phyloP scores from a whole-genome alignment of 106 monocot genomes.

The Allium sativum region DNA sequence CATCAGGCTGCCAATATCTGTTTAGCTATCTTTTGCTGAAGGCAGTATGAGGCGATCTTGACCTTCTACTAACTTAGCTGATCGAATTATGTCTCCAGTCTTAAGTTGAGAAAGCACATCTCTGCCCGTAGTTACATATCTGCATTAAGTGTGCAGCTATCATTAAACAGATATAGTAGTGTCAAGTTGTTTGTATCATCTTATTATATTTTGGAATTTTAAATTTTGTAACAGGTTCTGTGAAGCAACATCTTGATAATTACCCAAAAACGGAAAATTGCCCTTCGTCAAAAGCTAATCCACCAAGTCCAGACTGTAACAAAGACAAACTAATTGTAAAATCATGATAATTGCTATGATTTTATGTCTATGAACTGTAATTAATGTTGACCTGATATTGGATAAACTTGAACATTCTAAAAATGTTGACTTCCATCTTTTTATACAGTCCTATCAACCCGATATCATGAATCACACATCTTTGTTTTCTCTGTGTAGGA shows the following conservation, averaged over 20 bases:
- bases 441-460: no score
- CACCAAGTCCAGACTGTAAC: conserved; percentile 76
- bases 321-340: background rate
- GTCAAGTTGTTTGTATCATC: no score
- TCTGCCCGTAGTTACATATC: conserved; percentile 62
- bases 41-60: conserved; percentile 66
- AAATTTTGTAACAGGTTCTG: no score
- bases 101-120: conserved; percentile 76
- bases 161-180: background rate
- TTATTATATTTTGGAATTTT: no score
- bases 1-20: no score
- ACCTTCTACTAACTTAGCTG: conserved; percentile 78
- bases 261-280: conserved; percentile 98
- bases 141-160: conserved; percentile 8
- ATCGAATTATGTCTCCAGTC: conserved; percentile 75
- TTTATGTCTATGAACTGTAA: no score
- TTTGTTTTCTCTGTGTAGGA: background rate
- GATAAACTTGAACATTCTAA: background rate
- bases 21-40: background rate
- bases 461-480: background rate
- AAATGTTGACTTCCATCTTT: no score
- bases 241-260: background rate
- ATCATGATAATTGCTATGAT: background rate
- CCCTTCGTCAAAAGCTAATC: conserved; percentile 91
- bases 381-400: background rate